Percentiles rank a stretch among this genome's conserved stretches.
These are phyloP conservation scores for Pelargonium myrrhifolium DNA, from an alignment of 441 rosid genomes.

Conservation along the genomic window DNA sequence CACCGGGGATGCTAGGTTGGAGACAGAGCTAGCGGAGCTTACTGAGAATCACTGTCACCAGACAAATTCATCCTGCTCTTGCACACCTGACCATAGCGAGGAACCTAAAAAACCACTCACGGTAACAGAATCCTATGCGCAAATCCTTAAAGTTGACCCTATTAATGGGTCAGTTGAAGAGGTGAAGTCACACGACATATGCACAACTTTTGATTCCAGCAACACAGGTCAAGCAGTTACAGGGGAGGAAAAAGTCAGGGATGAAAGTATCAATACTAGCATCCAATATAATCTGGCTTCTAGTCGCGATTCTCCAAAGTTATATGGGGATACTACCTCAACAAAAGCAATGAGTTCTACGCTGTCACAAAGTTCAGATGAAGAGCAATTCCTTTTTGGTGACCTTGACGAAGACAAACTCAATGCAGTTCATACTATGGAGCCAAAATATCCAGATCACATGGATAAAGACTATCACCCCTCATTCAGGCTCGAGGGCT, in stretches of 20 bases:
- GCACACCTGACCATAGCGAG: constrained; percentile 15
- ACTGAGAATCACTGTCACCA: constrained; percentile 21
- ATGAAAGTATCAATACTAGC: constrained; percentile 11
- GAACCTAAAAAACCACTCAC: constrained; percentile 20
- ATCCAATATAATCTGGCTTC: constrained; percentile 23
- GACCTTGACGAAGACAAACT: constrained; percentile 47
- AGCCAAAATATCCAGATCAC: constrained; percentile 24
- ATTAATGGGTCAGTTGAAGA: constrained; percentile 26
- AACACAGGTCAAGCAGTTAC: constrained; percentile 24
- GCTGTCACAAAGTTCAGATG: constrained; percentile 48
- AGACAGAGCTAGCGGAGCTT: constrained; percentile 9
- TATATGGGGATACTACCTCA: constrained; percentile 22
- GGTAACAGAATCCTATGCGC: constrained; percentile 18
- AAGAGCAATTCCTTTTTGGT: constrained; percentile 64
- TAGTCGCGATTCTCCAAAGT: constrained; percentile 24
- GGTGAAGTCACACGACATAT: constrained; percentile 22
- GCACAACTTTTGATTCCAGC: constrained; percentile 22
- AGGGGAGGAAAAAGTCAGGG: constrained; percentile 22
- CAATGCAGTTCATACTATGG: constrained; percentile 18
- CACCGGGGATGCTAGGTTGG: constrained; percentile 30
- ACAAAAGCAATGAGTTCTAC: constrained; percentile 27
- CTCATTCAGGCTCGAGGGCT: constrained; percentile 19
- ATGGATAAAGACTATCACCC: constrained; percentile 23
- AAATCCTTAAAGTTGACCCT: constrained; percentile 20
- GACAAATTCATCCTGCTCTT: constrained; percentile 14